Conservation (phyloP, 805 yeast species). For the Lachancea kluyveri region DNA sequence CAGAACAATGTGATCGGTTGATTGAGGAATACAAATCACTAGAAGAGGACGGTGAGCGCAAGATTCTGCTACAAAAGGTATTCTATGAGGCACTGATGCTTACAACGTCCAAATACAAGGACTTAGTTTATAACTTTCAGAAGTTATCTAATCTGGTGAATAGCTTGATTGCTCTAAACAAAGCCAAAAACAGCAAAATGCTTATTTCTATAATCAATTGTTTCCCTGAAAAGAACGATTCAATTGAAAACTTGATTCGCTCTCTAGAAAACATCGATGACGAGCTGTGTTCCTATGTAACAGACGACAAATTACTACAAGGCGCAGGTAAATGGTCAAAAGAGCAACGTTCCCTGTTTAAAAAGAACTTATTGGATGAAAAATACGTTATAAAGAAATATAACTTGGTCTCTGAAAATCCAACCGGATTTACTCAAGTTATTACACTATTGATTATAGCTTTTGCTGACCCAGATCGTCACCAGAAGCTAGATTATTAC, state of each 20-base stretch:
- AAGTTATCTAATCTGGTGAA: too few species aligned
- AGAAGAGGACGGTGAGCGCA: constrained; percentile 14
- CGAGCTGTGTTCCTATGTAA: constrained; percentile 1
- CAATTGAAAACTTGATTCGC: constrained; percentile 13
- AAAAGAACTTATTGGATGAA: constrained; percentile 18
- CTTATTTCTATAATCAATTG: constrained; percentile 8
- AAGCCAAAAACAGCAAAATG: constrained; percentile 4
- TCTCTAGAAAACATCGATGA: constrained; percentile 8
- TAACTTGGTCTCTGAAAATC: constrained; percentile 65
- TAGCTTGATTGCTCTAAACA: constrained; percentile 3
- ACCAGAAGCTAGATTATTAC: constrained; percentile 38
- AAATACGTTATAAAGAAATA: constrained; percentile 45
- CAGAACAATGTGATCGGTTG: constrained; percentile 9
- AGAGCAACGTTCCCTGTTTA: constrained; percentile 8
- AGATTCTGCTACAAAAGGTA: constrained; percentile 4
- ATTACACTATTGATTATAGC: constrained; percentile 42
- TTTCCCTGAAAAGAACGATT: constrained; percentile 7
- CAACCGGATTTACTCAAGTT: constrained; percentile 71
- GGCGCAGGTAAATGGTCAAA: constrained; percentile 2
- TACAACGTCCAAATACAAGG: constrained; percentile 9
- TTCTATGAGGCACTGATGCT: constrained; percentile 6
- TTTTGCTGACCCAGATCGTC: constrained; percentile 36
- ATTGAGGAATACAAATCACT: constrained; percentile 9
- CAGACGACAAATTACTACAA: constrained; percentile 4
- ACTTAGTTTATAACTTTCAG: too few species aligned